Base-by-base conservation (phyloP, 345 rosid genomes). In the Kandelia obovata region DNA sequence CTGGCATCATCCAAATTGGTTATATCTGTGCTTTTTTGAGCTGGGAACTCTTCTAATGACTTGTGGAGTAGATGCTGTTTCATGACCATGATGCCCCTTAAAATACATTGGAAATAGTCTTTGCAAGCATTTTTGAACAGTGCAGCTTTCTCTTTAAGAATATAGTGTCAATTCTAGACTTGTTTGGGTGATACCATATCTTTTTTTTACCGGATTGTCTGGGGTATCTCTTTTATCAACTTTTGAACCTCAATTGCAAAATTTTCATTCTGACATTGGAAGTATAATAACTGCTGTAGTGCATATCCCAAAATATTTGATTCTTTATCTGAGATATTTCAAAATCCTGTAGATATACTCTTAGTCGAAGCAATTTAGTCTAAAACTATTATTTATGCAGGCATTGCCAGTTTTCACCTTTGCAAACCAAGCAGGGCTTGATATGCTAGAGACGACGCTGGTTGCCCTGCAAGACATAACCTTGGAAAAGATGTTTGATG, bases 361-460 rank as follows among this genome's bases (percentile, higher is more conserved):
- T 23, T 27, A 21, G 30, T 73, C 23, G 15, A 58, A 15, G 23
- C 61, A 61, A 15, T 64, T 73, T 52, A 37, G 1, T 60, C 74
- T 82, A 32, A 70, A 57, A 64, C 19, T 17, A n/a, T 37, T 0
- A 35, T 13, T 37, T 20, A 37, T 68, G 74, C 88, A 95, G 98
- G 98, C 96, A 56, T 69, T 92, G 81, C 98, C 99, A 0, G 89
- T 95, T 27, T 92, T 92, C 80, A 95, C 98, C 0, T 95, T 95
- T 71, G 94, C 97, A 32, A 95, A 95, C 79, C 99, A 95, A 70
- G 99, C 99, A 0, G 99, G 98, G 37, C 89, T 95, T 17, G 98
- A 95, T 80, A 92, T 95, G 99, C 87, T 95, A 6, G 97, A 95
- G 80, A 95, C 99, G 27, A 95, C 99, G 23, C 78, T 95, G 75